These are phyloP conservation scores for Blastosporella zonata DNA, from an alignment of 1,284 basidiomycete species.

Conservation along the genomic window DNA sequence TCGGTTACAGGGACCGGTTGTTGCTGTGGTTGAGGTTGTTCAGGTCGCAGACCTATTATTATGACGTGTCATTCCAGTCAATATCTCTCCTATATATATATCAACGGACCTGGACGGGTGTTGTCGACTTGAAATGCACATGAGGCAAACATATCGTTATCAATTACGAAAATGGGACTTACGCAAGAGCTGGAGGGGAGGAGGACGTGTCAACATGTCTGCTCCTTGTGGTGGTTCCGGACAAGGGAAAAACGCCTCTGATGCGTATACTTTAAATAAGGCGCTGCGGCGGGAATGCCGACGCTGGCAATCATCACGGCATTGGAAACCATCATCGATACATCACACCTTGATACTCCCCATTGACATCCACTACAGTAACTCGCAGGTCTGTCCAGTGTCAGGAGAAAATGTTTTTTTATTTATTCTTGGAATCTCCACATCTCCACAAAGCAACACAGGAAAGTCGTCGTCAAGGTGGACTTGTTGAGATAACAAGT, in stretches of 20 bases:
- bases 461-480: too few species aligned
- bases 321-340: background rate
- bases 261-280: constrained; percentile 14
- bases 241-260: constrained; percentile 26
- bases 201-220: constrained; percentile 32
- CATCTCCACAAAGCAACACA: too few species aligned
- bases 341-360: too few species aligned
- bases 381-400: too few species aligned
- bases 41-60: constrained; percentile 11
- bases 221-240: constrained; percentile 33
- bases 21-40: constrained; percentile 3
- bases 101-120: constrained; percentile 17
- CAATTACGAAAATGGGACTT: constrained; percentile 9
- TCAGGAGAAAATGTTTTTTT: too few species aligned
- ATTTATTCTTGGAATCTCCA: too few species aligned
- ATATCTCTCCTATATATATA: background rate
- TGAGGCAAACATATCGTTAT: background rate
- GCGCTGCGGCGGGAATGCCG: background rate
- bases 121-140: constrained; percentile 27
- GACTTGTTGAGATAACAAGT: constrained; percentile 4
- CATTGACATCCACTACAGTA: too few species aligned
- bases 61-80: background rate
- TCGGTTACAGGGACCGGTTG: background rate
- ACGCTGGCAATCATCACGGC: background rate
- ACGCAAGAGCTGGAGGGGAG: constrained; percentile 37